These are phyloP conservation scores for Scenedesmus sp. DNA, from an alignment of 163 green algal genomes.

Conservation along the genomic window DNA sequence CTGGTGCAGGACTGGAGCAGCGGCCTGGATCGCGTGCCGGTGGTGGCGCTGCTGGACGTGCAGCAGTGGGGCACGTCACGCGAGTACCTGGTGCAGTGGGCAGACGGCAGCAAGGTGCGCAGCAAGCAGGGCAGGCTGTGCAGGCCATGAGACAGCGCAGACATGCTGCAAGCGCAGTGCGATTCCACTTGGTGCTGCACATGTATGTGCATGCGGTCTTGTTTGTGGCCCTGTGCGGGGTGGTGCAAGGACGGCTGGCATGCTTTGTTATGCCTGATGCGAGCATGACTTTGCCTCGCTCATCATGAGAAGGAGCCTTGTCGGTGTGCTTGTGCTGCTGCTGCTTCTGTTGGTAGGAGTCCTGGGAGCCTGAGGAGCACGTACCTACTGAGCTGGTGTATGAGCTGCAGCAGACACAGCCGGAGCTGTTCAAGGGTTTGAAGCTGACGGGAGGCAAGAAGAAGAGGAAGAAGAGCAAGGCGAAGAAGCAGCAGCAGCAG, in stretches of 20 bases:
- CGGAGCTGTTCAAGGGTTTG: constrained; percentile 45
- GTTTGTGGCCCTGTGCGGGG: neutral
- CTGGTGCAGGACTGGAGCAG: constrained; percentile 78
- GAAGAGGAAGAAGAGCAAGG: constrained; percentile 30
- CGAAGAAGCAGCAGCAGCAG: neutral
- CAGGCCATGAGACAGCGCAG: neutral
- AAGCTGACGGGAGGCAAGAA: constrained; percentile 12
- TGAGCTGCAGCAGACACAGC: constrained; percentile 33
- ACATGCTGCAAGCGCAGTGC: too few relatives aligned
- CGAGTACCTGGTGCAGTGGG: constrained; percentile 79
- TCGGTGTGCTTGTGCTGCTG: neutral
- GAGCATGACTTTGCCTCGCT: too few relatives aligned
- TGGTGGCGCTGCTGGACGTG: constrained; percentile 59
- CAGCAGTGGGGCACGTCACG: constrained; percentile 74
- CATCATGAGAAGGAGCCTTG: neutral
- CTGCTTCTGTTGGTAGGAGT: constrained; percentile 49
- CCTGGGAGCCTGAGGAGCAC: constrained; percentile 86
- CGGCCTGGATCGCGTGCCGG: constrained; percentile 78
- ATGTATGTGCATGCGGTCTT: neutral
- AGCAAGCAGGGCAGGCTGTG: neutral
- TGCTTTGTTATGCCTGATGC: neutral
- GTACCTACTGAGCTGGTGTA: constrained; percentile 70
- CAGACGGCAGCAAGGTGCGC: constrained; percentile 64
- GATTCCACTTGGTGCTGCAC: too few relatives aligned
- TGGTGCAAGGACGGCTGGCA: too few relatives aligned